Percentiles rank a stretch among this genome's conserved stretches.
Evolutionary conservation across 2,329 filamentous ascomycete genomes (phyloP).

Genomic region (Microascus cirrosus): DNA sequence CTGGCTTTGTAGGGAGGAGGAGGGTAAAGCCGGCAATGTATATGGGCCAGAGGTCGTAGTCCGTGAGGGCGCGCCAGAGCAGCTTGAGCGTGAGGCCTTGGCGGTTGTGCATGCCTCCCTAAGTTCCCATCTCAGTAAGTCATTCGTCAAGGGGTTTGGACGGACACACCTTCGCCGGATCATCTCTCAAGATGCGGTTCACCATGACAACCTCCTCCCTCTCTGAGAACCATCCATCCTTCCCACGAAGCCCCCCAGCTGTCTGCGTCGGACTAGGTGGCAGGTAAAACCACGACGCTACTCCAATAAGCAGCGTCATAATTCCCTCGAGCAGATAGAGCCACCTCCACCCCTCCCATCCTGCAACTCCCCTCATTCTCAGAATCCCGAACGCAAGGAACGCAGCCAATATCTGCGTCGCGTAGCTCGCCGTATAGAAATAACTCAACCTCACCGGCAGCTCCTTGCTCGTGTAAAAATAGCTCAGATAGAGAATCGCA

Average conservation of each 20-base stretch:
- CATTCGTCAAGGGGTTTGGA: too few species aligned
- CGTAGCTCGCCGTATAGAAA: conserved; percentile 28
- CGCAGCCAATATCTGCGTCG: conserved; percentile 25
- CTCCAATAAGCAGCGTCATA: conserved; percentile 32
- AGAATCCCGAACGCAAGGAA: conserved; percentile 26
- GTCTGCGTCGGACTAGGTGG: conserved; percentile 40
- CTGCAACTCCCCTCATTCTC: conserved; percentile 24
- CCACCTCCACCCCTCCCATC: conserved; percentile 30
- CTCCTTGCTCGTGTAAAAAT: conserved; percentile 30
- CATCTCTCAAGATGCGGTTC: conserved; percentile 46
- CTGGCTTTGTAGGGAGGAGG: conserved; percentile 34
- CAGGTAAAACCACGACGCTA: conserved; percentile 43
- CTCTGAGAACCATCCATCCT: conserved; percentile 48
- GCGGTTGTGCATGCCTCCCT: conserved; percentile 48
- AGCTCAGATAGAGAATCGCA: conserved; percentile 28
- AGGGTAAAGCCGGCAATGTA: conserved; percentile 37
- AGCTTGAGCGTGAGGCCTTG: conserved; percentile 37
- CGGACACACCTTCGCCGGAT: conserved; percentile 46
- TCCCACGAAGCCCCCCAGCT: conserved; percentile 38
- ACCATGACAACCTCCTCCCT: conserved; percentile 50
- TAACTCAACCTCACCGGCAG: conserved; percentile 25
- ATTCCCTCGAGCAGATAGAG: conserved; percentile 44
- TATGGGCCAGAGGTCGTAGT: conserved; percentile 48
- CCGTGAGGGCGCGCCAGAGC: conserved; percentile 39
- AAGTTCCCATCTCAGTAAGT: too few species aligned